Conservation (phyloP, 805 yeast genomes). For the Saturnispora halmiae region DNA sequence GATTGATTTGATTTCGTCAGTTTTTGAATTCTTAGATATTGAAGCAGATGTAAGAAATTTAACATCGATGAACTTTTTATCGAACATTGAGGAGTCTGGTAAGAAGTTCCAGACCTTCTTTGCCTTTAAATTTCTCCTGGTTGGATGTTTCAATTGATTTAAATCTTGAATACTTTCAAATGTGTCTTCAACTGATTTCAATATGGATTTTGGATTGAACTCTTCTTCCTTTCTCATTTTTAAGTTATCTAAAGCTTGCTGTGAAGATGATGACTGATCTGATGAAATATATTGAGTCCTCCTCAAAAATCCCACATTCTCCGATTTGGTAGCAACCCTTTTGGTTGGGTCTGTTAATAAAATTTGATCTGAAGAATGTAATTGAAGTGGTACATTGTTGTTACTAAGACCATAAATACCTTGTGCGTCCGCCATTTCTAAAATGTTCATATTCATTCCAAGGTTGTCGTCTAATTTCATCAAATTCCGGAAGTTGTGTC, state of each 20-base stretch:
- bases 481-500: slow-evolving; percentile 58
- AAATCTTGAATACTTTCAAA: slow-evolving; percentile 45
- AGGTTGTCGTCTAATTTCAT: slow-evolving; percentile 50
- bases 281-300: slow-evolving; percentile 89
- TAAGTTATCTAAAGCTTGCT: slow-evolving; percentile 19
- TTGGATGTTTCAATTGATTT: slow-evolving; percentile 57
- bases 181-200: slow-evolving; percentile 64
- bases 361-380: slow-evolving; percentile 71
- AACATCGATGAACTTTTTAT: slow-evolving; percentile 57
- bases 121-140: slow-evolving; percentile 62
- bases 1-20: slow-evolving; percentile 26
- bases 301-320: slow-evolving; percentile 54
- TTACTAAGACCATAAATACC: slow-evolving; percentile 15
- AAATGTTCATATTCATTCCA: slow-evolving; percentile 71
- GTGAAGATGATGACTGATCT: slow-evolving; percentile 27
- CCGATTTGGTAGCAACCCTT: slow-evolving; percentile 32
- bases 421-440: slow-evolving; percentile 47
- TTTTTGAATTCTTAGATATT: slow-evolving; percentile 29
- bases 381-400: slow-evolving; percentile 25
- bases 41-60: slow-evolving; percentile 56
- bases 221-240: slow-evolving; percentile 27
- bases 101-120: slow-evolving; percentile 70
- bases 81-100: slow-evolving; percentile 90
- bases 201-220: slow-evolving; percentile 53
- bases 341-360: slow-evolving; percentile 73